Evolutionary conservation across 768 basidiomycete genomes (phyloP).

Genomic region (Podaxis sp.): DNA sequence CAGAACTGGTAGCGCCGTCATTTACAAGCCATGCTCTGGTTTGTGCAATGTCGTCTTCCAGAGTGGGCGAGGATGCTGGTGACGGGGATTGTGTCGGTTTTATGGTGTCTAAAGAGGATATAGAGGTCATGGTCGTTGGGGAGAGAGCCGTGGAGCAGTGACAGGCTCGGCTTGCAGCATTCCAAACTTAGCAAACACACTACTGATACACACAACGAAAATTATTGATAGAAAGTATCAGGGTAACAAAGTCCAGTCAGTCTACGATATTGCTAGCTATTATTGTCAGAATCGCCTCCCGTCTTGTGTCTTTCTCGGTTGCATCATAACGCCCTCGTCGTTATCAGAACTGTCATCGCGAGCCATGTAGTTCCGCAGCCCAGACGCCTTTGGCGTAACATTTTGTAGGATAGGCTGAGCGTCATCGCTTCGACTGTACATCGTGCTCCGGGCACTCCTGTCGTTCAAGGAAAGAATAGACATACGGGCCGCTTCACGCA

Average conservation of each 20-base stretch:
- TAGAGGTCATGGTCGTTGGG: slow-evolving; percentile 12
- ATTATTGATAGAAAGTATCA: slow-evolving; percentile 5
- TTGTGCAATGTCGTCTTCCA: slow-evolving; percentile 45
- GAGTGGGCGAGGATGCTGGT: slow-evolving; percentile 33
- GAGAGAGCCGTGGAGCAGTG: slow-evolving; percentile 5
- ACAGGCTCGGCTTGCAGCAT: not conserved
- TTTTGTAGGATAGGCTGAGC: slow-evolving; percentile 54
- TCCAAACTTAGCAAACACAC: slow-evolving; percentile 8
- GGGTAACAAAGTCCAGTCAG: slow-evolving; percentile 6
- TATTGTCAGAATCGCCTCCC: slow-evolving; percentile 35
- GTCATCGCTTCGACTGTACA: slow-evolving; percentile 53
- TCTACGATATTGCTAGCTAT: slow-evolving; percentile 13
- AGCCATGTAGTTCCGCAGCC: slow-evolving; percentile 52
- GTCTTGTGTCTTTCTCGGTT: slow-evolving; percentile 31
- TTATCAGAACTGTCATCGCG: slow-evolving; percentile 49
- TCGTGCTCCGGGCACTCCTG: slow-evolving; percentile 46
- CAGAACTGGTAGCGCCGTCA: slow-evolving; percentile 17
- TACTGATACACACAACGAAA: not conserved
- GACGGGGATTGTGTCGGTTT: slow-evolving; percentile 33
- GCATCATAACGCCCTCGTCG: slow-evolving; percentile 45
- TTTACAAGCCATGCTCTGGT: slow-evolving; percentile 20
- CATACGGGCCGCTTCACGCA: slow-evolving; percentile 72
- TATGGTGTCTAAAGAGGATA: slow-evolving; percentile 16
- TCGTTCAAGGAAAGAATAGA: slow-evolving; percentile 59
- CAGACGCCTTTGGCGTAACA: slow-evolving; percentile 50